A percentile compares a stretch with the other conserved stretches of the same genome.
Evolutionary conservation across 75 land plant species (phyloP).

Genomic region (Cryptomeria japonica): DNA sequence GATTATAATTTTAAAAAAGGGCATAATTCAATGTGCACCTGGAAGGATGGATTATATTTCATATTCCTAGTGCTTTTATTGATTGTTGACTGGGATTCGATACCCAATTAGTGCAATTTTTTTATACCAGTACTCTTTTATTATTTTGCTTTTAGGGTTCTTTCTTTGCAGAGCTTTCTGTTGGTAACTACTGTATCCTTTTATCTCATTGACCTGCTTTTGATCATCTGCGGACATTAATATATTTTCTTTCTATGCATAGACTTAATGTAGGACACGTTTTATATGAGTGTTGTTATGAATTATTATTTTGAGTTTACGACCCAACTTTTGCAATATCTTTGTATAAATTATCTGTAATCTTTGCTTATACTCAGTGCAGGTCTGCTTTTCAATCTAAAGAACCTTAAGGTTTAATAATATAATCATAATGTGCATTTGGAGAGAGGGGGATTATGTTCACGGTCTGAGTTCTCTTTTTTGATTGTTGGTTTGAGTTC

Average conservation of each 20-base stretch:
- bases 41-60: background rate
- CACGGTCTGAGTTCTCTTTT: background rate
- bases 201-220: too few species aligned
- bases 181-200: too few species aligned
- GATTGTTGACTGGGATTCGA: background rate
- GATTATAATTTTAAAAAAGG: background rate
- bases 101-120: background rate
- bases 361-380: background rate
- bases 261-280: background rate
- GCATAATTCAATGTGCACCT: background rate
- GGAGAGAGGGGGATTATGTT: background rate
- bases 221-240: too few species aligned
- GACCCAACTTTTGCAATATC: background rate
- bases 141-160: too few species aligned
- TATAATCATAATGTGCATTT: background rate
- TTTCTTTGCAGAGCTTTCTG: too few species aligned
- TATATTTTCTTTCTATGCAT: background rate
- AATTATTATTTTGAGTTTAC: background rate
- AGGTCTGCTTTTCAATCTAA: background rate
- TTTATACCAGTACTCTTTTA: background rate
- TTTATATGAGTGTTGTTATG: background rate
- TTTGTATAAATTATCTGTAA: background rate
- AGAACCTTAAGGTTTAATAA: background rate
- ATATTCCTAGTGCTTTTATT: background rate
- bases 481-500: constrained; percentile 13